A percentile compares a stretch with the other conserved stretches of the same genome.
Conservation (phyloP, 495 filamentous ascomycete species). For the Cetradonia linearis region DNA sequence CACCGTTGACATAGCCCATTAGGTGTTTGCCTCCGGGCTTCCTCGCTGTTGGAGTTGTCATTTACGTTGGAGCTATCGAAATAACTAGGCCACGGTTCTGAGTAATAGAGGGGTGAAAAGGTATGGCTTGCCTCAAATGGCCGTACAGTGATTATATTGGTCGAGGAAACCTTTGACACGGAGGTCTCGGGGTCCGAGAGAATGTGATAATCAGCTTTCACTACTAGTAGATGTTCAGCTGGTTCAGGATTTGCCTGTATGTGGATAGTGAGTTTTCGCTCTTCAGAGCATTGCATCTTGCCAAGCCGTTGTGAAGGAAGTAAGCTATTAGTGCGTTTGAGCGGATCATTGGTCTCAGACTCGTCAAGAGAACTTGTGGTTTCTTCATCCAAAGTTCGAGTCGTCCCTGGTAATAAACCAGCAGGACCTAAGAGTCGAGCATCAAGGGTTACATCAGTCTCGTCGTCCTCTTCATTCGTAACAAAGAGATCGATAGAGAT, state of each 20-base stretch:
- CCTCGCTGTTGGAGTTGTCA: constrained; percentile 22
- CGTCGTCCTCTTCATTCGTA: constrained; percentile 74
- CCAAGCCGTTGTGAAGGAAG: constrained; percentile 11
- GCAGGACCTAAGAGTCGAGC: constrained; percentile 51
- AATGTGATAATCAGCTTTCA: constrained; percentile 67
- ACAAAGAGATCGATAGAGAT: constrained; percentile 58
- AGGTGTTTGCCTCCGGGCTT: constrained; percentile 12
- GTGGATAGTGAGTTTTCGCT: constrained; percentile 36
- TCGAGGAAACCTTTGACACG: constrained; percentile 57
- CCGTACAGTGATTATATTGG: constrained; percentile 59
- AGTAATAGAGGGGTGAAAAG: constrained; percentile 65
- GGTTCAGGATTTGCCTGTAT: constrained; percentile 41
- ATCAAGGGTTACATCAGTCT: constrained; percentile 59
- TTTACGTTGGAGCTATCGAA: constrained; percentile 47
- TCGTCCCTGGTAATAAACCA: constrained; percentile 41
- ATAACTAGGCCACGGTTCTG: constrained; percentile 73
- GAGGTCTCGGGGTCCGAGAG: constrained; percentile 74
- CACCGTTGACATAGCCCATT: constrained; percentile 69
- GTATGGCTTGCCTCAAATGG: constrained; percentile 88
- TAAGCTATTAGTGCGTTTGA: neutral
- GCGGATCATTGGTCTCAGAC: neutral
- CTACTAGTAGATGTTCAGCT: constrained; percentile 55
- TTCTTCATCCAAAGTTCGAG: constrained; percentile 36
- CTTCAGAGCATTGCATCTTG: constrained; percentile 18
- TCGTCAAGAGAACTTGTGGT: constrained; percentile 14